phyloP scores from a whole-genome alignment of 805 yeast species.

The Schizosaccharomyces japonicus region DNA sequence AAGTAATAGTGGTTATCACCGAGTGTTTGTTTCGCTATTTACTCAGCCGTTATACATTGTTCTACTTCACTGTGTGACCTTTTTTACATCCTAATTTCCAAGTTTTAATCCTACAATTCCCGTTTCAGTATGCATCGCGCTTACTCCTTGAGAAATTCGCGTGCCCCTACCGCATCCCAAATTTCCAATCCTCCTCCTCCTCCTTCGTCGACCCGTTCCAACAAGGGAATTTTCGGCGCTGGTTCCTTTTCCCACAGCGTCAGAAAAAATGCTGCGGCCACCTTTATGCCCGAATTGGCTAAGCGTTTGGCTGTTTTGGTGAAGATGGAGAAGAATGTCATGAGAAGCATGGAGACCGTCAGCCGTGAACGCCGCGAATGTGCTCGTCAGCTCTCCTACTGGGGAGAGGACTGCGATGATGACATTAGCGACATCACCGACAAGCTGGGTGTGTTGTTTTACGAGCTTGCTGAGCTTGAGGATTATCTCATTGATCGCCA shows the following conservation, averaged over 20 bases:
- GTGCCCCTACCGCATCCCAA: constrained; percentile 96
- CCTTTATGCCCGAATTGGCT: constrained; percentile 61
- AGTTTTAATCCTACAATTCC: too few relatives aligned
- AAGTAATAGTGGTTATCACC: too few relatives aligned
- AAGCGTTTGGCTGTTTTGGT: constrained; percentile 76
- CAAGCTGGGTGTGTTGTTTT: constrained; percentile 83
- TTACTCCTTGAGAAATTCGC: constrained; percentile 76
- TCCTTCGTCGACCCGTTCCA: constrained; percentile 61
- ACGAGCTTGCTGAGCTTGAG: constrained; percentile 92
- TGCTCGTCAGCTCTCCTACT: constrained; percentile 84
- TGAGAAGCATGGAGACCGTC: constrained; percentile 80
- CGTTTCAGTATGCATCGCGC: constrained; percentile 99
- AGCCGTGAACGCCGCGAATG: constrained; percentile 87
- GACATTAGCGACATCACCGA: constrained; percentile 93
- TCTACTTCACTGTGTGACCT: too few relatives aligned
- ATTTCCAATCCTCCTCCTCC: constrained; percentile 89
- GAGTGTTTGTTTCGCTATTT: too few relatives aligned
- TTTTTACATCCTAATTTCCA: too few relatives aligned
- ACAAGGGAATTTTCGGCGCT: constrained; percentile 75
- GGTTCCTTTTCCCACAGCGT: constrained; percentile 24
- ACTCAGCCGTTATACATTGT: too few relatives aligned
- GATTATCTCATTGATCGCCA: constrained; percentile 95
- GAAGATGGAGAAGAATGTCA: constrained; percentile 87
- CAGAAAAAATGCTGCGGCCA: constrained; percentile 28
- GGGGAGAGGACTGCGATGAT: constrained; percentile 97